phyloP scores from a whole-genome alignment of 768 basidiomycete species.

The Psilocybe sp. region DNA sequence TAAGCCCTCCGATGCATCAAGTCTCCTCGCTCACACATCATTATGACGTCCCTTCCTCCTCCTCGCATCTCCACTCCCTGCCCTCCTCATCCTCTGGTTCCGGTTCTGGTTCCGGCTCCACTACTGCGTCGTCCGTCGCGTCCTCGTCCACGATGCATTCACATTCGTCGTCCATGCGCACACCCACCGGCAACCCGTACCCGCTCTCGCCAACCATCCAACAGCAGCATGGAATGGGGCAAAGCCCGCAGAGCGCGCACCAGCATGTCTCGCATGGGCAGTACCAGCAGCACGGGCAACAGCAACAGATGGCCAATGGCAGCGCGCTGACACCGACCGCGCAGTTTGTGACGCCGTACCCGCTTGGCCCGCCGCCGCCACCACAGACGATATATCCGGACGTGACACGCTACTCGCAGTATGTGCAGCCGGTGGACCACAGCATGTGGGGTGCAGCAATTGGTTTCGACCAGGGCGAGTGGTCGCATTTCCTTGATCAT shows the following conservation, averaged over 20 bases:
- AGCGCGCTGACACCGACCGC: constrained; percentile 17
- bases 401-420: constrained; percentile 37
- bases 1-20: constrained; percentile 50
- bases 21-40: constrained; percentile 32
- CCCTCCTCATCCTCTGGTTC: constrained; percentile 11
- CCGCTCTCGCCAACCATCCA: constrained; percentile 6
- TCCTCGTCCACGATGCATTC: constrained; percentile 19
- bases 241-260: too few relatives aligned
- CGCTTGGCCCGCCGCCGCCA: constrained; percentile 9
- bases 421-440: constrained; percentile 58
- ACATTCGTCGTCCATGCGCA: constrained; percentile 10
- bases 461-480: constrained; percentile 76
- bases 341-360: constrained; percentile 14
- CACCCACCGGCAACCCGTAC: constrained; percentile 10
- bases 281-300: constrained; percentile 19
- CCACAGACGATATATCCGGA: constrained; percentile 35
- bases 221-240: too few relatives aligned
- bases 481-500: constrained; percentile 62
- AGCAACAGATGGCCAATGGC: constrained; percentile 20
- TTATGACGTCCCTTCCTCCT: constrained; percentile 28
- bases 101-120: too few relatives aligned
- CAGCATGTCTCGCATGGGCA: too few relatives aligned
- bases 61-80: constrained; percentile 11
- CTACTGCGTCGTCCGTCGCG: too few relatives aligned
- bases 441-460: constrained; percentile 75